Evolutionary conservation across 345 rosid species (phyloP).

Genomic region (Clarkia xantiana): DNA sequence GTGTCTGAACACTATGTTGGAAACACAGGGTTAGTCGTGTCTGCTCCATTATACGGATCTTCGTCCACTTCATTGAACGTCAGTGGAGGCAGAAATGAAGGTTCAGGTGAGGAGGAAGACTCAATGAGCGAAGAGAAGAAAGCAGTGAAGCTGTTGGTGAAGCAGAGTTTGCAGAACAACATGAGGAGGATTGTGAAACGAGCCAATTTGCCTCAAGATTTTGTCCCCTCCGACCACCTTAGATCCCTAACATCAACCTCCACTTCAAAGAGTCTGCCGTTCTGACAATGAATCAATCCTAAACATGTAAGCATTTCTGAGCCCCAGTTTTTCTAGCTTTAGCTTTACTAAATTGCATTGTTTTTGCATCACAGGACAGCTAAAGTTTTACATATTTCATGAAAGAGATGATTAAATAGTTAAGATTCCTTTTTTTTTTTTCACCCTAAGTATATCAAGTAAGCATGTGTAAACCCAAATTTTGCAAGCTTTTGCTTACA

Average conservation of each 20-base stretch:
- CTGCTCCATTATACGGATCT: conserved; percentile 78
- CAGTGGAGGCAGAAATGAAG: conserved; percentile 24
- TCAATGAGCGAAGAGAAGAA: conserved; percentile 87
- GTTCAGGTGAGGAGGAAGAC: conserved; percentile 36
- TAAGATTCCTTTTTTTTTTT: too few relatives aligned
- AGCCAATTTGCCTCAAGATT: conserved; percentile 80
- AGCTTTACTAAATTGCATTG: too few relatives aligned
- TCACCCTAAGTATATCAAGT: too few relatives aligned
- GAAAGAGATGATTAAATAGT: too few relatives aligned
- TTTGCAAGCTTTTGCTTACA: too few relatives aligned
- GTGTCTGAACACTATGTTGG: conserved; percentile 44
- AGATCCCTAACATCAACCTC: conserved; percentile 69
- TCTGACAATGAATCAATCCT: conserved; percentile 18
- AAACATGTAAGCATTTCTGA: too few relatives aligned
- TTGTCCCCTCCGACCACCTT: conserved; percentile 70
- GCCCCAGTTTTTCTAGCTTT: too few relatives aligned
- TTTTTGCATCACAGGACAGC: too few relatives aligned
- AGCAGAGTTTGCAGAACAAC: conserved; percentile 85
- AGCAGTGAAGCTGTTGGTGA: conserved; percentile 76
- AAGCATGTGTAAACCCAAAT: too few relatives aligned
- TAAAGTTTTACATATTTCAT: too few relatives aligned
- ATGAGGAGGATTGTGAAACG: conserved; percentile 85
- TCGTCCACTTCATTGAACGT: conserved; percentile 19
- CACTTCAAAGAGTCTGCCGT: conserved; percentile 86
- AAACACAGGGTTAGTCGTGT: conserved; percentile 44